Base-by-base conservation (phyloP, 2,329 filamentous ascomycete species). In the Pseudodiploospora longispora region DNA sequence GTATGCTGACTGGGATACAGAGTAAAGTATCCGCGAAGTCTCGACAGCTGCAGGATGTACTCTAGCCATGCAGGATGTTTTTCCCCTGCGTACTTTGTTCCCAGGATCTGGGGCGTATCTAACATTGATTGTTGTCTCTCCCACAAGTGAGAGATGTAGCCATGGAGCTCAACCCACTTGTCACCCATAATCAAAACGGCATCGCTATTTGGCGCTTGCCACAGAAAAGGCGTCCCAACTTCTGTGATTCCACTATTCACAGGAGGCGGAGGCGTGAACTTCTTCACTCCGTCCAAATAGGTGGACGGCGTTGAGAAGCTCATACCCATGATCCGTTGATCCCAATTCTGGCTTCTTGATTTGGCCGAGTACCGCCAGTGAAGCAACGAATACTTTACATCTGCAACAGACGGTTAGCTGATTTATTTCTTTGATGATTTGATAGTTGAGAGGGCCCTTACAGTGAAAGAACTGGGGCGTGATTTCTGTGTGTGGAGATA, bases 111-210 rank as follows among this genome's bases (percentile, higher is more conserved):
- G 1, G 71, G 65, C 2, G 63, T 55, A 1, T 61, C 53, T 6
- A 64, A 53, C n/a, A 55, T 56, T 0, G 51, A 42, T 32, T 64
- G 62, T 36, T 70, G 66, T 12, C 59, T 59, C 30, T 71, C 66
- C 10, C 90, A 66, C 6, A 82, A 70, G 39, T 76, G 74, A 8
- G 84, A 78, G 2, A 94, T 74, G 54, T 94, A 93, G 8, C 80
- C 76, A 59, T 96, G 89, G 7, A 95, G 74, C 53, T 95, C 87
- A 9, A 78, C 68, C 93, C 93, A 98, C 57, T 84, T 89, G 39
- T 88, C 79, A 36, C 90, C 89, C 44, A 93, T 81, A 59, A 91
- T 83, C 7, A 98, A 71, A 8, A 82, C 78, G 1, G 91, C 90
- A 50, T 93, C 85, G 57, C 83, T 87, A 51, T 82, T 85, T 5